These are phyloP conservation scores for Datura wrightii DNA, from an alignment of 257 asterid species.

Conservation along the genomic window DNA sequence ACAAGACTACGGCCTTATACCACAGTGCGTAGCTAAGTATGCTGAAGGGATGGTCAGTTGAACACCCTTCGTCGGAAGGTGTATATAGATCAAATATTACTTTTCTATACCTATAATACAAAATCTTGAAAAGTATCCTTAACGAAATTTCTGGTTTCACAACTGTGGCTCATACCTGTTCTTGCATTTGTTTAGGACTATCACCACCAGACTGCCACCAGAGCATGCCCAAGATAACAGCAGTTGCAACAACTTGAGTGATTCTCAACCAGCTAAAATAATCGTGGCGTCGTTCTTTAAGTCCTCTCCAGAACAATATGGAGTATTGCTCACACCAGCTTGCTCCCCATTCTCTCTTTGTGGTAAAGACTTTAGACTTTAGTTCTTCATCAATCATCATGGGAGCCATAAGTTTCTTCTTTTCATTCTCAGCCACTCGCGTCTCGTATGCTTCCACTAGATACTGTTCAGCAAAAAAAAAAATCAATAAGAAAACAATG, in stretches of 20 bases:
- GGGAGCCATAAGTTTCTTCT: conserved; percentile 60
- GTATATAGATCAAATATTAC: too few species aligned
- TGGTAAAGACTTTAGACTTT: conserved; percentile 49
- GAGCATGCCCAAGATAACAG: conserved; percentile 80
- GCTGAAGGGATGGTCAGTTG: too few species aligned
- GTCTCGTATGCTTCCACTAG: conserved; percentile 87
- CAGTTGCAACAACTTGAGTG: conserved; percentile 87
- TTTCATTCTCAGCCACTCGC: conserved; percentile 70
- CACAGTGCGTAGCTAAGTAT: too few species aligned
- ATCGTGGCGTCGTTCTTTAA: conserved; percentile 86
- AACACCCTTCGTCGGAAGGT: too few species aligned
- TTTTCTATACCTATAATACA: too few species aligned
- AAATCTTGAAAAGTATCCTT: too few species aligned
- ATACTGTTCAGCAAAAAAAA: conserved; percentile 53
- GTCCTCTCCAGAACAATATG: conserved; percentile 77
- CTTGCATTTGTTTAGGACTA: conserved; percentile 66
- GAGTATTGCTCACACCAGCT: conserved; percentile 89
- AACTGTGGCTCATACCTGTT: conserved; percentile 58
- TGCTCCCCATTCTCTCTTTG: conserved; percentile 89
- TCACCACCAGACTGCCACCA: conserved; percentile 93
- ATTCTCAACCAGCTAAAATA: conserved; percentile 91
- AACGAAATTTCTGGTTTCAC: too few species aligned
- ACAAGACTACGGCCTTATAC: not conserved
- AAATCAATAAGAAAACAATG: not conserved
- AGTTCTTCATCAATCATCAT: conserved; percentile 61